Conservation (phyloP, 2,329 filamentous ascomycete species). For the Microdochium bolleyi region DNA sequence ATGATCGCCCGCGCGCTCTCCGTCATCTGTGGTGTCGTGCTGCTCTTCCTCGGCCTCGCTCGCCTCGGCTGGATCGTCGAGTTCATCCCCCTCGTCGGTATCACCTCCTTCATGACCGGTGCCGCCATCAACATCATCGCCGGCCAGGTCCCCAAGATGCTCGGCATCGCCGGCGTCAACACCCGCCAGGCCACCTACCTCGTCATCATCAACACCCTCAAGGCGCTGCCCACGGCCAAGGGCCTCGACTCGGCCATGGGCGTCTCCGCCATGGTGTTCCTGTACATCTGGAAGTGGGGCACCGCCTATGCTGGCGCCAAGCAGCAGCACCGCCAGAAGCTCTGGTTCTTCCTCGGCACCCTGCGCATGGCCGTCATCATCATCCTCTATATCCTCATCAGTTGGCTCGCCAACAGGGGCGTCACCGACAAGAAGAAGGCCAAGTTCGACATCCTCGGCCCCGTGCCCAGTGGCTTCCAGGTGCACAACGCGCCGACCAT, state of each 20-base stretch:
- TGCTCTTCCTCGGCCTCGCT: constrained; percentile 69
- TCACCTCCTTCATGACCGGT: constrained; percentile 95
- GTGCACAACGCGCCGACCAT: constrained; percentile 59
- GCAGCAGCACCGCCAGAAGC: constrained; percentile 59
- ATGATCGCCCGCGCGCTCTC: constrained; percentile 72
- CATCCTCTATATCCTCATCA: constrained; percentile 83
- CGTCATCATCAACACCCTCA: constrained; percentile 77
- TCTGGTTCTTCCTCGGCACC: constrained; percentile 86
- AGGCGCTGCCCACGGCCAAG: constrained; percentile 56
- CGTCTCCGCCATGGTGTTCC: constrained; percentile 67
- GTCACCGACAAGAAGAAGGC: constrained; percentile 40
- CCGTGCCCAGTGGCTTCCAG: constrained; percentile 68
- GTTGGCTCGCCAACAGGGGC: constrained; percentile 63
- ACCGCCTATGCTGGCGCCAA: constrained; percentile 62
- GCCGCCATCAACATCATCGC: constrained; percentile 82
- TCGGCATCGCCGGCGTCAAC: constrained; percentile 70
- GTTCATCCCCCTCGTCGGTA: constrained; percentile 81
- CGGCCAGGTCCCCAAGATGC: constrained; percentile 73
- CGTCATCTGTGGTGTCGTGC: constrained; percentile 69
- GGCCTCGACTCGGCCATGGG: constrained; percentile 78
- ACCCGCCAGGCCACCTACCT: constrained; percentile 72
- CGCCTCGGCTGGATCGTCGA: constrained; percentile 87
- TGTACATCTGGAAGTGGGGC: constrained; percentile 65
- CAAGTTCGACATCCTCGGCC: constrained; percentile 55
- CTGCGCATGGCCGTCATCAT: constrained; percentile 89